Evolutionary conservation across 202 grass and related monocot genomes (phyloP).

Genomic region (Panicum hallii): DNA sequence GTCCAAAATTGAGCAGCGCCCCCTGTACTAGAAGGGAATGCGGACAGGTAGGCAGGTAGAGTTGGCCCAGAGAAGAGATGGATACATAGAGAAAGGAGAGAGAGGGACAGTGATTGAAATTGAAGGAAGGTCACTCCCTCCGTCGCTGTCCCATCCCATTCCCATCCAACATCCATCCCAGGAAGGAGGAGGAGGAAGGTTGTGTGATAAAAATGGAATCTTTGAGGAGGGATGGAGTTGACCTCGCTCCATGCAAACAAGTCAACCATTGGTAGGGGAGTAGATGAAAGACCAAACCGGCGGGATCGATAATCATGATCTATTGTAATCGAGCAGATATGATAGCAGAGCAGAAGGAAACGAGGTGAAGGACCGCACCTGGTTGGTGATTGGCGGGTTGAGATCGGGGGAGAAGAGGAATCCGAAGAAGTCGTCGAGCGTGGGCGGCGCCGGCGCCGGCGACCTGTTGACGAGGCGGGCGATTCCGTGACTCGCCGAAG

Average conservation of each 20-base stretch:
- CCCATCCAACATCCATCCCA: too few species aligned
- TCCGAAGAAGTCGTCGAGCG: slow-evolving; percentile 70
- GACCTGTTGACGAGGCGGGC: slow-evolving; percentile 46
- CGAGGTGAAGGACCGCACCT: slow-evolving; percentile 9
- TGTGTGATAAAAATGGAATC: background rate
- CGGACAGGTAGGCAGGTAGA: background rate
- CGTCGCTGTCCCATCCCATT: background rate
- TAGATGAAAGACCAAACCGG: background rate
- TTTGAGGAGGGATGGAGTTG: background rate
- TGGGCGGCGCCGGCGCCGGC: slow-evolving; percentile 25
- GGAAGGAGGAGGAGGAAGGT: background rate
- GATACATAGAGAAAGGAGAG: too few species aligned
- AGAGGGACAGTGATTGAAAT: background rate
- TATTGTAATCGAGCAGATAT: too few species aligned
- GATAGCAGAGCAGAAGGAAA: too few species aligned
- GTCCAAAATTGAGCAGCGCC: background rate
- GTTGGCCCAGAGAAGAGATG: background rate
- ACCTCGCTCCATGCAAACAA: background rate
- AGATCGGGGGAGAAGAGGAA: slow-evolving; percentile 82
- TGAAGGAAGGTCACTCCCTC: background rate
- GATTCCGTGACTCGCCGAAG: slow-evolving; percentile 19
- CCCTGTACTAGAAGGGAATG: background rate
- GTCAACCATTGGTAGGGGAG: background rate
- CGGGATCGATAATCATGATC: background rate
- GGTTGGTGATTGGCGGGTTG: slow-evolving; percentile 62